These are phyloP conservation scores for Globisporangium echinulatum DNA, from an alignment of 352 stramenopile species.

Conservation along the genomic window DNA sequence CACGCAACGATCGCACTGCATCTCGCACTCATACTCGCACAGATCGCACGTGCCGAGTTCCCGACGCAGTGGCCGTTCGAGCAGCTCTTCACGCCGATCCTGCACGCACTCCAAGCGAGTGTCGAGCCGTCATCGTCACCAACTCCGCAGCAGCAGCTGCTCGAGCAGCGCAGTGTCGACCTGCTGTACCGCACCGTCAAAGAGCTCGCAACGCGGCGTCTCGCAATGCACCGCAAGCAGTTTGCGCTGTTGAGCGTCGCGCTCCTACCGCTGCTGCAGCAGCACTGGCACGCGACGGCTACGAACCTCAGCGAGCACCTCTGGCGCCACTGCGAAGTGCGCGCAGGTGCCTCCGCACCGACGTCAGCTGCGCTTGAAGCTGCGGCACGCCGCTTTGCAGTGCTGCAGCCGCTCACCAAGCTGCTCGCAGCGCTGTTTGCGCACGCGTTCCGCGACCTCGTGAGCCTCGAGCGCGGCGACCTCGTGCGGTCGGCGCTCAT, in stretches of 20 bases:
- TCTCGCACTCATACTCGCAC: slow-evolving; percentile 52
- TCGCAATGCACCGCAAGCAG: slow-evolving; percentile 79
- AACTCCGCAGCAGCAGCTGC: slow-evolving; percentile 10
- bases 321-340: slow-evolving; percentile 11
- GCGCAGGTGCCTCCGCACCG: neutral
- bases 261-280: slow-evolving; percentile 47
- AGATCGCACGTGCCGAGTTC: slow-evolving; percentile 72
- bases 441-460: slow-evolving; percentile 65
- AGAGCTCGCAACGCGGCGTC: slow-evolving; percentile 64
- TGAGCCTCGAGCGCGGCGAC: slow-evolving; percentile 41
- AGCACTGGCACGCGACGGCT: slow-evolving; percentile 44
- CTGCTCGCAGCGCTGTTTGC: slow-evolving; percentile 62
- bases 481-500: slow-evolving; percentile 52
- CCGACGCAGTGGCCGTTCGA: slow-evolving; percentile 58
- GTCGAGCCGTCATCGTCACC: slow-evolving; percentile 7
- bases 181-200: slow-evolving; percentile 75
- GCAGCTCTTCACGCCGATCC: slow-evolving; percentile 55
- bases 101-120: slow-evolving; percentile 34
- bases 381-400: neutral
- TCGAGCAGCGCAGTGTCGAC: slow-evolving; percentile 39
- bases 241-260: slow-evolving; percentile 69
- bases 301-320: slow-evolving; percentile 29
- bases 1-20: slow-evolving; percentile 49
- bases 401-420: slow-evolving; percentile 54
- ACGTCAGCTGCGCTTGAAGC: slow-evolving; percentile 21